Conservation (phyloP, 108 stramenopile species). For the Cyclotella baltica region DNA sequence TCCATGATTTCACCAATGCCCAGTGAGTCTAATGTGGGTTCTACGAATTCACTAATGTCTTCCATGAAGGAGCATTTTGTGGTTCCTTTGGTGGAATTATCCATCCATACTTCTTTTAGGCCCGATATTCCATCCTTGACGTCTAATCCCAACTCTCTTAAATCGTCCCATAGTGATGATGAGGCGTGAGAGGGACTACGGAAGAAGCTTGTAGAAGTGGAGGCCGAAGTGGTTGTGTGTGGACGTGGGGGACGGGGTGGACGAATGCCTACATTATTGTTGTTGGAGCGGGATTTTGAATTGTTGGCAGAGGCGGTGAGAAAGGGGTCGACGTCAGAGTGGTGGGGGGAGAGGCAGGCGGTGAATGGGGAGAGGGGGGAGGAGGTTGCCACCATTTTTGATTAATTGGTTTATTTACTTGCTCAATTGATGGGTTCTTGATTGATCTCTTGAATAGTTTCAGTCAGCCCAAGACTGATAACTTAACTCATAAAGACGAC, state of each 20-base stretch:
- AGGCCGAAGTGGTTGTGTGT: slow-evolving; percentile 12
- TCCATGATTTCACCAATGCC: neutral
- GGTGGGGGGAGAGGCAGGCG: slow-evolving; percentile 9
- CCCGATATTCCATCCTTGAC: slow-evolving; percentile 13
- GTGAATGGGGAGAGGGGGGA: slow-evolving; percentile 12
- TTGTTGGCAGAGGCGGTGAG: neutral
- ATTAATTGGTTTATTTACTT: neutral
- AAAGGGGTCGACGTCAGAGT: neutral
- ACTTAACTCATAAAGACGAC: too few species aligned
- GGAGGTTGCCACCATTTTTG: slow-evolving; percentile 5
- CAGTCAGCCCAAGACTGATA: neutral
- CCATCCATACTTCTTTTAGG: slow-evolving; percentile 8
- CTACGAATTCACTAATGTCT: slow-evolving; percentile 11
- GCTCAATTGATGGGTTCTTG: neutral
- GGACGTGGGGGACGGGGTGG: slow-evolving; percentile 7
- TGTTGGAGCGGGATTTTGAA: neutral
- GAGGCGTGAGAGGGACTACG: neutral
- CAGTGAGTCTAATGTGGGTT: slow-evolving; percentile 7
- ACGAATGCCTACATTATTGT: too few species aligned
- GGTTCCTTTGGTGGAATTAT: neutral
- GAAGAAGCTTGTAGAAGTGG: neutral
- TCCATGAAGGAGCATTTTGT: neutral
- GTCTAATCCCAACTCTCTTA: neutral
- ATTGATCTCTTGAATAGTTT: neutral
- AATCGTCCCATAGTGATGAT: slow-evolving; percentile 15